These are phyloP conservation scores for Microascus cirrosus DNA, from an alignment of 2,329 filamentous ascomycete genomes.

Conservation along the genomic window DNA sequence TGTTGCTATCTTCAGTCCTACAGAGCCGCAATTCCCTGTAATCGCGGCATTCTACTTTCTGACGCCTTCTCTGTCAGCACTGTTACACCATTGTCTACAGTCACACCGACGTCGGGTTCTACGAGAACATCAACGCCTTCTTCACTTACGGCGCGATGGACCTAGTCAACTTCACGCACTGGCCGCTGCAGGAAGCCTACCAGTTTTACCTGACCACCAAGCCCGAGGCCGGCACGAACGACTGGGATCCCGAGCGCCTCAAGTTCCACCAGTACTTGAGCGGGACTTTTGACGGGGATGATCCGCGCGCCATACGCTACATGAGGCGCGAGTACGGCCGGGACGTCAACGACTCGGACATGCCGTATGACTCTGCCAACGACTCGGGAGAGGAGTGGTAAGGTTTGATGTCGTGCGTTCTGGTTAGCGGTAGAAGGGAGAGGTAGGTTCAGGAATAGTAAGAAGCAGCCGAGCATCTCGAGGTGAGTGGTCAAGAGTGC, in stretches of 20 bases:
- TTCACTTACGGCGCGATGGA: not conserved
- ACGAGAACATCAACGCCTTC: conserved; percentile 1
- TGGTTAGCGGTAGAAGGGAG: not conserved
- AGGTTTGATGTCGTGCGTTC: not conserved
- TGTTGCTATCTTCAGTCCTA: not conserved
- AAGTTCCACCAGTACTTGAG: not conserved
- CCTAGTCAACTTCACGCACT: not conserved
- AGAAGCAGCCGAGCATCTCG: too few species aligned
- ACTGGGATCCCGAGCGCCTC: not conserved
- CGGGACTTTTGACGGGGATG: not conserved
- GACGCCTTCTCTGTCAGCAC: not conserved
- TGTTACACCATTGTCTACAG: not conserved
- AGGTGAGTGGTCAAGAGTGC: too few species aligned
- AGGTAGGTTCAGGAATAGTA: not conserved
- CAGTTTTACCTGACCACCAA: not conserved
- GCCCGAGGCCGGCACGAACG: not conserved
- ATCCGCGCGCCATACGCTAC: not conserved
- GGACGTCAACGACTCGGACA: conserved; percentile 2
- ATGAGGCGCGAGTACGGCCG: not conserved
- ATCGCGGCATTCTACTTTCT: not conserved
- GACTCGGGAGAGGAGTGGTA: not conserved
- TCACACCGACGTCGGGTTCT: not conserved
- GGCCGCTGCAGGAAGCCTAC: not conserved
- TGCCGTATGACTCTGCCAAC: conserved; percentile 2
- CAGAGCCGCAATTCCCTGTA: not conserved